Evolutionary conservation across 139 green algal genomes (phyloP).

Genomic region (Micromonas pusilla): DNA sequence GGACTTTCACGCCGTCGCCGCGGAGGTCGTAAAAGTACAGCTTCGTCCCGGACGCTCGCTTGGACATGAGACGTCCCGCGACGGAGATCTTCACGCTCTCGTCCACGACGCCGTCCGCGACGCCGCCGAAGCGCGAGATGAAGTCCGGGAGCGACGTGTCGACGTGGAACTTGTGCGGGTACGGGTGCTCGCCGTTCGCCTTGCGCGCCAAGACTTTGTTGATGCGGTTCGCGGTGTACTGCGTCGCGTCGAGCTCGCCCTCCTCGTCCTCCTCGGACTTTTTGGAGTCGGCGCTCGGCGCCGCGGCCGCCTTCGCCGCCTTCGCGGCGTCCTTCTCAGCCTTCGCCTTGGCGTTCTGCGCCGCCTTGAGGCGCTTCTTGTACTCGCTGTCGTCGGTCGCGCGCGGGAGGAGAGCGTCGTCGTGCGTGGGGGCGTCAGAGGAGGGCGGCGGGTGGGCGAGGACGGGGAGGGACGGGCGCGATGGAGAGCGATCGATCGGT

Average conservation of each 20-base stretch:
- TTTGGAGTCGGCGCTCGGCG: neutral
- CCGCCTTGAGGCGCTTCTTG: slow-evolving; percentile 37
- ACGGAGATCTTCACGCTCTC: slow-evolving; percentile 36
- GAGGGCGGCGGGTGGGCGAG: neutral
- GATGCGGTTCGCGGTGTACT: slow-evolving; percentile 82
- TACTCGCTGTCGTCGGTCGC: slow-evolving; percentile 20
- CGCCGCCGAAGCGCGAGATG: slow-evolving; percentile 60
- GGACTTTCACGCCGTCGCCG: slow-evolving; percentile 78
- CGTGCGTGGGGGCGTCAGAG: neutral
- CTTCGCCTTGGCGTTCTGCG: slow-evolving; percentile 61
- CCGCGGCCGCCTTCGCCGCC: slow-evolving; percentile 28
- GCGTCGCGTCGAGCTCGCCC: slow-evolving; percentile 73
- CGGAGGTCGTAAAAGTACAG: slow-evolving; percentile 95
- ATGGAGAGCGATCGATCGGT: neutral
- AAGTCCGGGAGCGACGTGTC: slow-evolving; percentile 62
- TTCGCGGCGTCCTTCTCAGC: slow-evolving; percentile 74
- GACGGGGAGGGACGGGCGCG: neutral
- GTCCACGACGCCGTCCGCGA: slow-evolving; percentile 60
- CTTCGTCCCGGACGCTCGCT: slow-evolving; percentile 81
- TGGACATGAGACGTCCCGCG: slow-evolving; percentile 74
- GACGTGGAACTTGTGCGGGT: slow-evolving; percentile 97
- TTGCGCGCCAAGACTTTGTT: slow-evolving; percentile 63
- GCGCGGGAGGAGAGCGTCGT: neutral
- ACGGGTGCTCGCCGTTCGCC: slow-evolving; percentile 78
- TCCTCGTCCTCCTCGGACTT: slow-evolving; percentile 42